These are phyloP conservation scores for Lepiota brunneoincarnata DNA, from an alignment of 768 basidiomycete species.

Conservation along the genomic window DNA sequence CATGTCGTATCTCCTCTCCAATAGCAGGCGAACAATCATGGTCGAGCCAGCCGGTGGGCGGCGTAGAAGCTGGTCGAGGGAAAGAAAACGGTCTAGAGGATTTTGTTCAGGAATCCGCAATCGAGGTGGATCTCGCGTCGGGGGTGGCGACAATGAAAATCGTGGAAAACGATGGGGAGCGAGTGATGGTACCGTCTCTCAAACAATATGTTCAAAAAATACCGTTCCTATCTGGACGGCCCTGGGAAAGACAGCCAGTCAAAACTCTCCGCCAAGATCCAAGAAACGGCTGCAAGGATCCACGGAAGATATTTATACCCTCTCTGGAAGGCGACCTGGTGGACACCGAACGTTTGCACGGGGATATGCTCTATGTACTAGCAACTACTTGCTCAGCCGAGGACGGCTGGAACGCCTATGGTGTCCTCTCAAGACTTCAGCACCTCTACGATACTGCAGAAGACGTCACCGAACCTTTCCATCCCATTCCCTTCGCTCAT, in stretches of 20 bases:
- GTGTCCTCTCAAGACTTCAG: constrained; percentile 29
- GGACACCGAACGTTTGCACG: not conserved
- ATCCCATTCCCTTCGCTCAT: constrained; percentile 35
- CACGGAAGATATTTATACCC: not conserved
- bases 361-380: constrained; percentile 4
- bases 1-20: not conserved
- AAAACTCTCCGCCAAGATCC: constrained; percentile 1
- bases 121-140: not conserved
- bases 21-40: not conserved
- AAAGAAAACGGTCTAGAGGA: not conserved
- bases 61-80: not conserved
- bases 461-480: constrained; percentile 18
- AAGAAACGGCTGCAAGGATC: not conserved
- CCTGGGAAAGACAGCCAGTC: constrained; percentile 4
- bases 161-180: not conserved
- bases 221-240: constrained; percentile 7
- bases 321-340: not conserved
- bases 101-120: not conserved
- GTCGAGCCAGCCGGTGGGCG: not conserved
- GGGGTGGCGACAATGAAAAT: not conserved
- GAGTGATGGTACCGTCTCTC: not conserved
- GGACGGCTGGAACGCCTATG: constrained; percentile 43
- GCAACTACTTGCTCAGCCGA: constrained; percentile 13
- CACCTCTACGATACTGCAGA: constrained; percentile 14
- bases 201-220: not conserved